Base-by-base conservation (phyloP, 2,329 filamentous ascomycete genomes). In the Claviceps arundinis region DNA sequence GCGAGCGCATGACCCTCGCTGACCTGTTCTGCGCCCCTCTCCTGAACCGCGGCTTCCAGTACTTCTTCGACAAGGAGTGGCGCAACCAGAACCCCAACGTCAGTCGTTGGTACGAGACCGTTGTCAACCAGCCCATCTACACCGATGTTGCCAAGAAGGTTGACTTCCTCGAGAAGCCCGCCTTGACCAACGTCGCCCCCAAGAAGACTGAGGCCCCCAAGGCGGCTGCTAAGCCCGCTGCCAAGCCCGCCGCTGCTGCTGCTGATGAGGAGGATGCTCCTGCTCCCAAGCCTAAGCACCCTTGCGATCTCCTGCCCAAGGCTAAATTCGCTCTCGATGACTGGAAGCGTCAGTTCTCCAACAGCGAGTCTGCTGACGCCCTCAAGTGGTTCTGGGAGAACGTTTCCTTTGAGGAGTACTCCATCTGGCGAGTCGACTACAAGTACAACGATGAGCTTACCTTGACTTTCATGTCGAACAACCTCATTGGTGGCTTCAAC, bases 381-480 rank as follows among this genome's bases (percentile, higher is more conserved):
- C 77, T 97, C 65, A 90, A 91, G 71, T 97, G 87, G 86, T 97
- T 98, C 84, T 98, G 91, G 91, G 84, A 96, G 76, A 89, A 94
- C 72, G 81, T 82, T 73, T 91, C 93, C 68, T 84, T 93, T 62
- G 85, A 89, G 59, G 93, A 98, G 74, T 98, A 93, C 82, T 95
- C 89, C 52, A 74, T 98, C 71, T 98, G 89, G 89, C 83, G 82
- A 70, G 76, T 90, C 63, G 85, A 90, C 74, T 98, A 95, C 84
- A 96, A 95, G 84, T 98, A 98, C 81, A 95, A 96, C 74, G 84
- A 95, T 56, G 93, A 98, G 83, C 81, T 98, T 61, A 96, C 89
- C 67, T 77, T 93, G 73, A 87, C 86, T 67, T 98, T 98, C 87
- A 98, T 98, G 93, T 91, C 89, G 63, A 88, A 86, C 80, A 98